A percentile compares a stretch with the other conserved stretches of the same genome.
Evolutionary conservation across 352 stramenopile species (phyloP).

Genomic region (Pythium brassicae): DNA sequence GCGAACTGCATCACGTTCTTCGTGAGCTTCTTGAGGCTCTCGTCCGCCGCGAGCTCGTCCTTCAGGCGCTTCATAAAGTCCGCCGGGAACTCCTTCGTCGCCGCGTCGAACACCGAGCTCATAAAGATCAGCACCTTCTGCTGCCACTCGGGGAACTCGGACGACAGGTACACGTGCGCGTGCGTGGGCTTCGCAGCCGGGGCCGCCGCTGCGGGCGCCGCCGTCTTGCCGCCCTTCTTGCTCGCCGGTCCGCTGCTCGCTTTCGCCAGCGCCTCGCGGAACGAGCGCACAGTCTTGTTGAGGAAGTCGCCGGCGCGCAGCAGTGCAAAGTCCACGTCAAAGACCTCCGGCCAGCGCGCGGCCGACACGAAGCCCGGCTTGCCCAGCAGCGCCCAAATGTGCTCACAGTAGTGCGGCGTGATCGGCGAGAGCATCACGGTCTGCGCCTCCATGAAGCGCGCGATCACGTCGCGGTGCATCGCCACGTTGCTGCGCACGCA

Average conservation of each 20-base stretch:
- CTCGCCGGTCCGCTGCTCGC: constrained; percentile 40
- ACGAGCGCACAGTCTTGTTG: constrained; percentile 88
- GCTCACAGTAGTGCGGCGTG: constrained; percentile 93
- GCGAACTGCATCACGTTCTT: constrained; percentile 98
- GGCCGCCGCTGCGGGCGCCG: constrained; percentile 43
- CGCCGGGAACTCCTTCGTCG: constrained; percentile 61
- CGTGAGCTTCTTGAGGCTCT: constrained; percentile 84
- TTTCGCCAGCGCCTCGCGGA: constrained; percentile 86
- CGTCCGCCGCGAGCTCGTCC: constrained; percentile 58
- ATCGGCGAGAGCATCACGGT: constrained; percentile 95
- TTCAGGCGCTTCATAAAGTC: constrained; percentile 90
- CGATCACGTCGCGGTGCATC: constrained; percentile 93
- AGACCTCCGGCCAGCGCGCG: constrained; percentile 81
- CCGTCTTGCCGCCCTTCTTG: constrained; percentile 92
- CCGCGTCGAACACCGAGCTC: constrained; percentile 53
- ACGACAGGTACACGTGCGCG: constrained; percentile 83
- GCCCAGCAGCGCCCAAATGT: constrained; percentile 91
- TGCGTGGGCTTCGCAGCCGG: constrained; percentile 86
- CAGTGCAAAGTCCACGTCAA: constrained; percentile 91
- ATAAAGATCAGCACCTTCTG: constrained; percentile 85
- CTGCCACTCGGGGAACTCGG: constrained; percentile 83
- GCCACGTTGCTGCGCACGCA: constrained; percentile 76
- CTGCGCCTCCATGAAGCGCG: constrained; percentile 92
- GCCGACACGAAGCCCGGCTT: constrained; percentile 90
- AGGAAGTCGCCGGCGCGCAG: constrained; percentile 92